These are phyloP conservation scores for Ganoderma leucocontextum DNA, from an alignment of 1,284 basidiomycete species.

Conservation along the genomic window DNA sequence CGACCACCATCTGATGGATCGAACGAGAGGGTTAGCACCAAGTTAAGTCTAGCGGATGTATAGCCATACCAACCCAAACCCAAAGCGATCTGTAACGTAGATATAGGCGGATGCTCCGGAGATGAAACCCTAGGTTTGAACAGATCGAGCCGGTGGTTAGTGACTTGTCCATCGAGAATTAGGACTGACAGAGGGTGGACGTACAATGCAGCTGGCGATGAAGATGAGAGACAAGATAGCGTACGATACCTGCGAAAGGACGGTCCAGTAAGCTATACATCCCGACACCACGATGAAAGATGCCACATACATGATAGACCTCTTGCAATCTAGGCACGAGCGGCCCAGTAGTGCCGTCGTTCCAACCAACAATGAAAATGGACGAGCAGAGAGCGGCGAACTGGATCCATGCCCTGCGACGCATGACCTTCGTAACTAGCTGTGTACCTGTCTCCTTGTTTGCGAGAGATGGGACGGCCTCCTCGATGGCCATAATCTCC, in stretches of 20 bases:
- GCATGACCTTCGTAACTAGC: constrained; percentile 24
- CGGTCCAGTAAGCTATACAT: neutral
- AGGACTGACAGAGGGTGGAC: constrained; percentile 8
- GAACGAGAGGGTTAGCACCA: neutral
- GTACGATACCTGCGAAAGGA: constrained; percentile 47
- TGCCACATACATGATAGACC: constrained; percentile 52
- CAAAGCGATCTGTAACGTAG: constrained; percentile 56
- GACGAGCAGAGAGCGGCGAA: constrained; percentile 50
- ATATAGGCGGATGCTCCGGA: constrained; percentile 57
- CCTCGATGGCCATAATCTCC: neutral
- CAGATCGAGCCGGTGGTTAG: neutral
- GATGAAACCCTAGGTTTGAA: constrained; percentile 52
- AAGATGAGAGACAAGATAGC: constrained; percentile 63
- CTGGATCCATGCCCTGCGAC: constrained; percentile 42
- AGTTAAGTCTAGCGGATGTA: too few species aligned
- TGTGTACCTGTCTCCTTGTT: neutral
- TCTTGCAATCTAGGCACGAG: constrained; percentile 64
- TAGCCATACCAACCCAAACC: constrained; percentile 60
- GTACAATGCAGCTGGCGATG: constrained; percentile 60
- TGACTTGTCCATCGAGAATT: neutral
- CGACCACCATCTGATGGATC: constrained; percentile 35
- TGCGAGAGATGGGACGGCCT: neutral
- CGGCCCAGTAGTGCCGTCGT: constrained; percentile 68
- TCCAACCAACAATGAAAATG: constrained; percentile 64
- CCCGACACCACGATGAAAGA: neutral